Percentiles rank a stretch among this genome's conserved stretches.
phyloP scores from a whole-genome alignment of 768 basidiomycete genomes.

The Clitopilus passeckerianus region DNA sequence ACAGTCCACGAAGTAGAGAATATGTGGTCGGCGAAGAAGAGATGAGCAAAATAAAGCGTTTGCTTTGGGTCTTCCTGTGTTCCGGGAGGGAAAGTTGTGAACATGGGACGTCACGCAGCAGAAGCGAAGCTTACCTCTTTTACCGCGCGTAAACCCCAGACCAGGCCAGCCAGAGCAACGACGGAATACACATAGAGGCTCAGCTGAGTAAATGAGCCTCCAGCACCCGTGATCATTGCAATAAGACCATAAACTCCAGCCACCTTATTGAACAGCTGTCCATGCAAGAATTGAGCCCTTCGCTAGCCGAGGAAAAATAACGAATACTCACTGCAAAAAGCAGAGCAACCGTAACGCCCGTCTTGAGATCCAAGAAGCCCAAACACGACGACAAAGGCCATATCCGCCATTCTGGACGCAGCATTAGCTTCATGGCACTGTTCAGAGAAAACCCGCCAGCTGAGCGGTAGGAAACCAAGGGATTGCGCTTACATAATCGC shows the following conservation, averaged over 20 bases:
- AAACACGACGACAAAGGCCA: constrained; percentile 82
- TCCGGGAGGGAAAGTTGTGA: constrained; percentile 10
- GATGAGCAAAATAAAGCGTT: constrained; percentile 84
- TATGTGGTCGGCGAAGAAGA: constrained; percentile 90
- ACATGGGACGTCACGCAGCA: constrained; percentile 3
- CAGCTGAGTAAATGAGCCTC: constrained; percentile 90
- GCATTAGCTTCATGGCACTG: constrained; percentile 65
- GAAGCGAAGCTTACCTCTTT: constrained; percentile 57
- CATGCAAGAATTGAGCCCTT: constrained; percentile 9
- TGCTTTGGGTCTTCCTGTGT: constrained; percentile 83
- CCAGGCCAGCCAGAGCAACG: constrained; percentile 69
- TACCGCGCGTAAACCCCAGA: constrained; percentile 86
- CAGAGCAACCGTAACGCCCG: constrained; percentile 82
- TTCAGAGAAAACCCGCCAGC: constrained; percentile 7
- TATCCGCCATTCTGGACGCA: constrained; percentile 79
- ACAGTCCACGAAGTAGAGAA: constrained; percentile 89
- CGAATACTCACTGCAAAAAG: constrained; percentile 74
- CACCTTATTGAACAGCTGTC: constrained; percentile 90
- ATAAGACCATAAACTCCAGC: constrained; percentile 96
- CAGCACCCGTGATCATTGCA: constrained; percentile 83
- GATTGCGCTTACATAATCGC: not conserved
- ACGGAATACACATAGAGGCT: constrained; percentile 93
- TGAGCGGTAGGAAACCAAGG: constrained; percentile 7
- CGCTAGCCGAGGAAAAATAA: not conserved
- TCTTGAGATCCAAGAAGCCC: constrained; percentile 89